Conservation (phyloP, 2,329 filamentous ascomycete species). For the Nannizziopsis barbatae region DNA sequence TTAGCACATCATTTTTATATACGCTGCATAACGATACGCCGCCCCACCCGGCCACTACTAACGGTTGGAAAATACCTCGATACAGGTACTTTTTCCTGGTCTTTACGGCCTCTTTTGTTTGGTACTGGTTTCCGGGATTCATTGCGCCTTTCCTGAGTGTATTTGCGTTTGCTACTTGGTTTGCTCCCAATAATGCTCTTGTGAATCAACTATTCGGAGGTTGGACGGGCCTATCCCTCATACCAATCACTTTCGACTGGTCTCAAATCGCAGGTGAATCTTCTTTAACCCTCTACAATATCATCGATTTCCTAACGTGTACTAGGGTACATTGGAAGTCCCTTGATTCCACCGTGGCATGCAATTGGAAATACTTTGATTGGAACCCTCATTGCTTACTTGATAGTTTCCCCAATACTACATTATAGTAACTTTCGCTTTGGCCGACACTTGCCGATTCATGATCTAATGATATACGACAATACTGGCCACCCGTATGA, state of each 20-base stretch:
- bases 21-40: slow-evolving; percentile 57
- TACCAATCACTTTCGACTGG: slow-evolving; percentile 69
- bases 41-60: slow-evolving; percentile 44
- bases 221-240: slow-evolving; percentile 52
- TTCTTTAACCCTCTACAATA: background rate
- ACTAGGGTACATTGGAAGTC: slow-evolving; percentile 56
- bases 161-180: slow-evolving; percentile 62
- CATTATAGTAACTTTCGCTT: slow-evolving; percentile 60
- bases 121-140: slow-evolving; percentile 60
- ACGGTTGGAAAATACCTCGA: slow-evolving; percentile 55
- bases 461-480: slow-evolving; percentile 59
- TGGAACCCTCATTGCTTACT: slow-evolving; percentile 54
- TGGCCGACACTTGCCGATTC: slow-evolving; percentile 54
- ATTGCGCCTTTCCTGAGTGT: slow-evolving; percentile 58
- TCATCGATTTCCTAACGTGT: background rate
- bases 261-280: slow-evolving; percentile 44
- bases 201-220: slow-evolving; percentile 66
- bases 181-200: slow-evolving; percentile 55
- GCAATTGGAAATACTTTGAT: slow-evolving; percentile 63
- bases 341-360: slow-evolving; percentile 60
- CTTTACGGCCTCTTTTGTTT: slow-evolving; percentile 48
- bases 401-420: slow-evolving; percentile 48
- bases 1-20: slow-evolving; percentile 56
- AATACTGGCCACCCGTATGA: slow-evolving; percentile 57
- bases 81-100: slow-evolving; percentile 54